Evolutionary conservation across 768 basidiomycete genomes (phyloP).

Genomic region (Termitomyces sp.): DNA sequence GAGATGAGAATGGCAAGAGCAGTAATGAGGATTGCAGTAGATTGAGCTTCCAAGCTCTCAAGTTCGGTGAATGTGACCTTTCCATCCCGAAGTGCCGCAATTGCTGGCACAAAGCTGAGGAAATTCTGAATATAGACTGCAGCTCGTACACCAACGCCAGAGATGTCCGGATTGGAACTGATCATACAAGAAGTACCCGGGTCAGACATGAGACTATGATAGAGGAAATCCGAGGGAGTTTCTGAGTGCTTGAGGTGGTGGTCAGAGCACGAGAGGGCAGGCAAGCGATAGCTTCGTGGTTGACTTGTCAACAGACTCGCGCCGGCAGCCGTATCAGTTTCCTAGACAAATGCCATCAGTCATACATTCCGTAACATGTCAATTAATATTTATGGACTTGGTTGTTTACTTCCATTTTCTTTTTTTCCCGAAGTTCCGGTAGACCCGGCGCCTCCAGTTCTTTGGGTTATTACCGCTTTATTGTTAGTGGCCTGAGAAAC

Average conservation of each 20-base stretch:
- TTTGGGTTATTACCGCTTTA: too few relatives aligned
- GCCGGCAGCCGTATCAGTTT: too few relatives aligned
- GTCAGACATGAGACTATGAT: neutral
- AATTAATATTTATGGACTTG: too few relatives aligned
- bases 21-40: neutral
- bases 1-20: constrained; percentile 20
- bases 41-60: constrained; percentile 5
- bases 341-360: too few relatives aligned
- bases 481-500: too few relatives aligned
- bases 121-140: constrained; percentile 20
- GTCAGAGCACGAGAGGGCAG: neutral
- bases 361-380: too few relatives aligned
- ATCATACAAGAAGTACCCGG: neutral
- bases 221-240: neutral
- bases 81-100: constrained; percentile 14
- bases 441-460: too few relatives aligned
- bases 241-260: neutral
- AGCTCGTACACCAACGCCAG: neutral
- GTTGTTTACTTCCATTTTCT: too few relatives aligned
- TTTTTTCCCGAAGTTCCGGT: too few relatives aligned
- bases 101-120: constrained; percentile 17
- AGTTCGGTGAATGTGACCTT: constrained; percentile 16
- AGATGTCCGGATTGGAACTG: neutral
- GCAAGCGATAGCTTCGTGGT: neutral
- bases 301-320: too few relatives aligned